A percentile compares a stretch with the other conserved stretches of the same genome.
These are phyloP conservation scores for Thalassiosira exigua DNA, from an alignment of 352 stramenopile species.

Conservation along the genomic window DNA sequence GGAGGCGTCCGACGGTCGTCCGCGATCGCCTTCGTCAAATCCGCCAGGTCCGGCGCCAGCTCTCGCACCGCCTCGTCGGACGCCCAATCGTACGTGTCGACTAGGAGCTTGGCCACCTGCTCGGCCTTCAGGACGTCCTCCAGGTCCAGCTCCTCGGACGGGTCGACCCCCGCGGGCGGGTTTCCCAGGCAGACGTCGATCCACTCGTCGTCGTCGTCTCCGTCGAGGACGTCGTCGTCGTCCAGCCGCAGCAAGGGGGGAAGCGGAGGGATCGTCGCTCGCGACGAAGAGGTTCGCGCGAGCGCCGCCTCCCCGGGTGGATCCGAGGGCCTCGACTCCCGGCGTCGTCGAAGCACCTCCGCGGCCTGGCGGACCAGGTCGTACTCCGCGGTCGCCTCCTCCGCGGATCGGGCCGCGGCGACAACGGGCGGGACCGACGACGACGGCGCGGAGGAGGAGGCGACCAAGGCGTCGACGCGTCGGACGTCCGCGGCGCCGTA, in stretches of 20 bases:
- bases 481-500: neutral
- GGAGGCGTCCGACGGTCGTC: slow-evolving; percentile 13
- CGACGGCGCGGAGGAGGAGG: too few relatives aligned
- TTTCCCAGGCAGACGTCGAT: slow-evolving; percentile 40
- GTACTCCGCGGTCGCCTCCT: slow-evolving; percentile 68
- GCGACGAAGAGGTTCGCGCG: slow-evolving; percentile 9
- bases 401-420: slow-evolving; percentile 52
- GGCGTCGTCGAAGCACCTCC: slow-evolving; percentile 36
- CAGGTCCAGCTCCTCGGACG: slow-evolving; percentile 55
- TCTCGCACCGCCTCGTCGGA: slow-evolving; percentile 24
- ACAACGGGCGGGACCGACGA: slow-evolving; percentile 16
- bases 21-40: too few relatives aligned
- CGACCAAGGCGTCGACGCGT: neutral
- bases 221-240: slow-evolving; percentile 45
- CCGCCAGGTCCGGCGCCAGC: slow-evolving; percentile 50
- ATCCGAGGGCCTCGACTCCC: slow-evolving; percentile 1
- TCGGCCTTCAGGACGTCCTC: slow-evolving; percentile 78
- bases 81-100: slow-evolving; percentile 67
- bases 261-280: slow-evolving; percentile 13
- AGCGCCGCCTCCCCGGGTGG: slow-evolving; percentile 27
- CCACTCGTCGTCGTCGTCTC: slow-evolving; percentile 81
- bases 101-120: slow-evolving; percentile 63
- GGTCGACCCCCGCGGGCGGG: slow-evolving; percentile 36
- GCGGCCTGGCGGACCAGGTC: slow-evolving; percentile 60
- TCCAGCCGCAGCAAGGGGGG: slow-evolving; percentile 60